Evolutionary conservation across 129 eudicot species (phyloP), one percentile per base, ranked within the genome.

Genomic region (Artemisia tridentata): DNA sequence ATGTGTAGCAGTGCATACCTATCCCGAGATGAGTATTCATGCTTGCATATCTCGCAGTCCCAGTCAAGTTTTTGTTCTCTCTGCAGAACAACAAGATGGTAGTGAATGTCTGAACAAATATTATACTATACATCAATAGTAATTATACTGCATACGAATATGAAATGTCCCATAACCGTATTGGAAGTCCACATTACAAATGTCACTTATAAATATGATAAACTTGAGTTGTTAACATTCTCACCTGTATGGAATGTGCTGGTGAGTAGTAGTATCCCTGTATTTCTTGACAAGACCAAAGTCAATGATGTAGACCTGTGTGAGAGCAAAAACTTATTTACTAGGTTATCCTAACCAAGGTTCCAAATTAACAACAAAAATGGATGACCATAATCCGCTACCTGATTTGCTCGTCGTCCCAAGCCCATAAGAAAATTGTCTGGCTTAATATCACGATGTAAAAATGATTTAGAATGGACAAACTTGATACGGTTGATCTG

Each of bases 11-110:
- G 65, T 45, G 49, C 81, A 38, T 69, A 92, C 98, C 98, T 21
- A 92, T 92, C 7, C 97, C 97, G 68, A 91, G 92, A 83, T 91
- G 97, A 34, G 97, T 88, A 63, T 91, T 91, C 88, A 82, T 86
- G 79, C 97, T 92, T 20, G 98, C 98, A 81, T 88, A 92, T 86
- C 96, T 90, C 45, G 96, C 96, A 14, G 98, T 92, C 73, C 98
- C 98, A 25, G 98, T 92, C 84, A 92, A 81, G 80, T 92, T 92
- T 73, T 92, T 92, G 78, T 92, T 88, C 82, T 92, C 98, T 82
- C 98, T 92, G 80, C 83, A 80, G 59, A 71, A 52, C 64, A 72
- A 48, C 8, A 69, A 45, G 31, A 41, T 19, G 19, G 47, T 29
- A 55, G 31, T 18, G 10, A 54, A 18, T 34, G 14, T 69, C 34